Base-by-base conservation (phyloP, 495 filamentous ascomycete genomes). In the Hypoxylon fragiforme region DNA sequence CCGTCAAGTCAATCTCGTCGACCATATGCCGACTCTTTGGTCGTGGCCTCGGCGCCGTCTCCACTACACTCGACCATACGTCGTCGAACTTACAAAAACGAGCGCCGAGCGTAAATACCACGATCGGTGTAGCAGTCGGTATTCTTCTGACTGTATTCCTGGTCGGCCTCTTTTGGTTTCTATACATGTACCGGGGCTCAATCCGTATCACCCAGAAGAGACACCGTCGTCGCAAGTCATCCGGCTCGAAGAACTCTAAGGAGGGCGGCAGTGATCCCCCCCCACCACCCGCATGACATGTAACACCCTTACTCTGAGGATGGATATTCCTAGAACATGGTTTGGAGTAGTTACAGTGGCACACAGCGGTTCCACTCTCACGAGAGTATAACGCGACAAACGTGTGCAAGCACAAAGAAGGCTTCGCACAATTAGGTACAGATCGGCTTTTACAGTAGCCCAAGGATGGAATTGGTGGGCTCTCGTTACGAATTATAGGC, bases 51-150 rank as follows among this genome's bases (percentile, higher is more conserved):
- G 21, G 6, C 15, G 26, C 34, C 21, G 37, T 44, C 40, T 36
- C 54, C 15, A 18, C 28, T 16, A 36, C 34, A n/a, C 21, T 53
- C 24, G 39, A 48, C 12, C 53, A 38, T 32, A 15, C 40, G 9
- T 26, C 49, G 7, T 26, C 49, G 7, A 46, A 36, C 34, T 26
- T 57, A 31, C 28, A 34, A 7, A 63, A 58, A 40, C 43, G 59
- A 37, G 15, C 52, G 15, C 28, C 45, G 18, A 44, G 34, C 42
- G 44, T 63, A 32, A 69, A 72, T 41, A 58, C 59, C 42, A 72
- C 60, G 1, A 72, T 72, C 37, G 69, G 67, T 22, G 65, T 65
- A 8, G 57, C 67, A 7, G 69, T 70, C 47, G 69, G 69, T 18
- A 45, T 73, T 32, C 54, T 69, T 26, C 48, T 73, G 5, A 49